A percentile compares a stretch with the other conserved stretches of the same genome.
Evolutionary conservation across 331 rosid species (phyloP).

Genomic region (Saraca asoca): DNA sequence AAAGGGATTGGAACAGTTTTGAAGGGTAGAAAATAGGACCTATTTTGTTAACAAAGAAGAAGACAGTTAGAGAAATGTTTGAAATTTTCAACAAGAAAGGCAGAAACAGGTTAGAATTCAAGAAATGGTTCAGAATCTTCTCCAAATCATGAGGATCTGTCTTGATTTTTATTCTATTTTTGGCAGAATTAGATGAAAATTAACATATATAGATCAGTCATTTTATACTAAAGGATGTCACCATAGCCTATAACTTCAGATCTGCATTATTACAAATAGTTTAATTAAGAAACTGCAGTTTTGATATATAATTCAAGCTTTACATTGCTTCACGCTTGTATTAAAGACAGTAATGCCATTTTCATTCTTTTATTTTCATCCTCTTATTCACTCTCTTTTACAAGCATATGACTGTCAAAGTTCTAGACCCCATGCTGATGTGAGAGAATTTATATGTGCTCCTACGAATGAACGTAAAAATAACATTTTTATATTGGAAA

Average conservation of each 20-base stretch:
- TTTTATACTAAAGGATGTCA: slow-evolving; percentile 17
- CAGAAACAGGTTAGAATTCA: slow-evolving; percentile 13
- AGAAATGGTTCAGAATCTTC: neutral
- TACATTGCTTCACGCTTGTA: too few relatives aligned
- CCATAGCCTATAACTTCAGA: slow-evolving; percentile 13
- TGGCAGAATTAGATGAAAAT: slow-evolving; percentile 11
- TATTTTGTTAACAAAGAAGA: too few relatives aligned
- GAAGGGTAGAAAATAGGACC: neutral
- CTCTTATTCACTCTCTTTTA: too few relatives aligned
- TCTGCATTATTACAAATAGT: slow-evolving; percentile 14
- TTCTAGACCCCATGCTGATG: too few relatives aligned
- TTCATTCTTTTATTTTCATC: too few relatives aligned
- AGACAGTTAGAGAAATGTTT: neutral
- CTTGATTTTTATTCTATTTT: slow-evolving; percentile 8
- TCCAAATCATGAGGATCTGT: slow-evolving; percentile 16
- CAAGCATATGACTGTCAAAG: too few relatives aligned
- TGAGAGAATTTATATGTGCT: too few relatives aligned
- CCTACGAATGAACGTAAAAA: too few relatives aligned
- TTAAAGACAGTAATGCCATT: too few relatives aligned
- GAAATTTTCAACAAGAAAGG: neutral
- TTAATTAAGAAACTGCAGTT: slow-evolving; percentile 24
- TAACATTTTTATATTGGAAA: too few relatives aligned
- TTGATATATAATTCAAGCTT: slow-evolving; percentile 5
- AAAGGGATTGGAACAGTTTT: slow-evolving; percentile 5
- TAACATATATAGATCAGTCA: too few relatives aligned